Base-by-base conservation (phyloP, 192 early-diverging fungal genomes). In the Podila epigama region DNA sequence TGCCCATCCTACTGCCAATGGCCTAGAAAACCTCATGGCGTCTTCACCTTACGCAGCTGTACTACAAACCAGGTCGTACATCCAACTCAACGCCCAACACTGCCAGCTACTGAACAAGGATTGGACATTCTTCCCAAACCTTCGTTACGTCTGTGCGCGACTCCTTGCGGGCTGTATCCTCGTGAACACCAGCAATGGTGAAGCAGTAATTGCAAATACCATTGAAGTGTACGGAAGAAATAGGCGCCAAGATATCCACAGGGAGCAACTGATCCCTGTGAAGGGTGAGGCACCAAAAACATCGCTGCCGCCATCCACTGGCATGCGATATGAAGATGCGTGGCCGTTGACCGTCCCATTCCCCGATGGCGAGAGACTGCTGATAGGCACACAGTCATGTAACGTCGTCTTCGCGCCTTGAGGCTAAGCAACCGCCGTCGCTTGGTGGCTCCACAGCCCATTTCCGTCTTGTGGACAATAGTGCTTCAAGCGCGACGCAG, bases 191-290 rank as follows among this genome's bases (percentile, higher is more conserved):
- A 63, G 10, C 36, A 77, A 68, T 33, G 59, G 54, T 18, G 44
- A 72, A 51, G 59, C 81, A 7, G 56, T 60, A 15, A 68, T 82
- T 34, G 29, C 48, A 5, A 82, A 82, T 55, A 68, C 61, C 13
- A 33, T 77, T 18, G 73, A 82, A 53, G 52, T 72, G 4, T 82
- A 78, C 32, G 67, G 66, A 40, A 56, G 72, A 34, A 77, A 61
- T 6, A 64, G 51, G 57, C 37, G 11, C n/a, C 56, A 71, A 1
- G 72, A 82, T 50, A 42, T 39, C 16, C 80, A 82, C 42, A 31
- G 70, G 9, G 72, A 77, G 52, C 32, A 48, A 31, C 65, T 70
- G 65, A 44, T 55, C n/a, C 34, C 55, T 1, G 56, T 37, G 18
- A 77, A 82, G n/a, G 58, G 63, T 27, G 9, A 48, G 2, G 60